Percentiles rank a stretch among this genome's conserved stretches.
Conservation (phyloP, 2,329 filamentous ascomycete species). For the Sporothrix phasma region DNA sequence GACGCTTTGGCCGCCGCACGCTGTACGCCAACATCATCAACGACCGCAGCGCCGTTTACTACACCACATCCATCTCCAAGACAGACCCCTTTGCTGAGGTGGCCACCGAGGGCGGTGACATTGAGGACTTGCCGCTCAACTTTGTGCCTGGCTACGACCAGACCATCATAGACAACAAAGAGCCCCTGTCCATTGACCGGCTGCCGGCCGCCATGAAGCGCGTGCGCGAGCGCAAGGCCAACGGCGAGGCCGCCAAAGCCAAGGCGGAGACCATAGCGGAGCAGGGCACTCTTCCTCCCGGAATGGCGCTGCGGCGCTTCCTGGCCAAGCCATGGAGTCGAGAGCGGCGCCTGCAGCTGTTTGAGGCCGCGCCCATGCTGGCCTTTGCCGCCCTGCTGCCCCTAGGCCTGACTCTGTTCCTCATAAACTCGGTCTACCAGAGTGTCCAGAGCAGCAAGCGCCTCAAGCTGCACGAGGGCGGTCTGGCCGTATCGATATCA, state of each 20-base stretch:
- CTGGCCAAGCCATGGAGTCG: constrained; percentile 14
- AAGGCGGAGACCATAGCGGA: neutral
- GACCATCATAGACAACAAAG: constrained; percentile 60
- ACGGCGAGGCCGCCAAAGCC: neutral
- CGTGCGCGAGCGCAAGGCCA: neutral
- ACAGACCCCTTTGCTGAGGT: constrained; percentile 59
- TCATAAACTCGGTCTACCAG: constrained; percentile 68
- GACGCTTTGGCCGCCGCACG: constrained; percentile 63
- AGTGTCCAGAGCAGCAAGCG: constrained; percentile 63
- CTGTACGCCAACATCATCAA: constrained; percentile 84
- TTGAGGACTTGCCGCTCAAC: constrained; percentile 59
- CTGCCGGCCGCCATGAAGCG: neutral
- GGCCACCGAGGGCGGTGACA: constrained; percentile 29
- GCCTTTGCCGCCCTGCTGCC: constrained; percentile 63
- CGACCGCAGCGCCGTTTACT: constrained; percentile 71
- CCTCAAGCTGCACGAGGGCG: constrained; percentile 65
- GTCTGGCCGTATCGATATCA: constrained; percentile 55
- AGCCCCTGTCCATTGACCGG: constrained; percentile 39
- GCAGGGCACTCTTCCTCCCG: neutral
- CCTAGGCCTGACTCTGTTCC: constrained; percentile 58
- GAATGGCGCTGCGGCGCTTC: constrained; percentile 10
- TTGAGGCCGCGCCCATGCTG: constrained; percentile 38
- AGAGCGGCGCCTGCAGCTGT: constrained; percentile 12
- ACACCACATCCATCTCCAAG: constrained; percentile 68
- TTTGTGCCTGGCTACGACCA: constrained; percentile 64